Evolutionary conservation across 1,284 basidiomycete genomes (phyloP), one percentile per base, ranked within the genome.

Genomic region (Cutaneotrichosporon sp.): DNA sequence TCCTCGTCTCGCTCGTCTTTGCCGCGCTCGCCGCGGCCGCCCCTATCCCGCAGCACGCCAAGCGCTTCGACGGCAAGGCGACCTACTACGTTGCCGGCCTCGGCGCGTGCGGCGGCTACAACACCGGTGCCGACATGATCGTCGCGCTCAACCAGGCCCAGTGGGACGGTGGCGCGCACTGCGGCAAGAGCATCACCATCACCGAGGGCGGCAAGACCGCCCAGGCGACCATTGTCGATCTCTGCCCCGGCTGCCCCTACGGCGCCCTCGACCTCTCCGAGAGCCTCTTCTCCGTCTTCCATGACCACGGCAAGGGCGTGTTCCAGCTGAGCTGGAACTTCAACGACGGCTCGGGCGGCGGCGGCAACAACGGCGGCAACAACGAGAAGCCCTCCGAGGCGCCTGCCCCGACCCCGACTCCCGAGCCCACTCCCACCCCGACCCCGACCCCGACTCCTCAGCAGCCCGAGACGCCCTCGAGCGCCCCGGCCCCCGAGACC

Each of bases 201-300:
- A 79, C 82, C 4, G 86, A 84, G 74, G 27, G 43, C 18, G 89
- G 88, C 66, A 87, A 86, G 75, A 83, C 84, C 3, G 81, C 85
- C 11, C 69, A 74, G 18, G 91, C 90, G 2, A 81, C 77, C 9
- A 85, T 93, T 67, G 83, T 83, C 70, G 90, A 92, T 76, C 82
- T 84, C 83, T 80, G 76, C 63, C 77, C 78, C 4, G 64, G 61
- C 25, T 79, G 78, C 62, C 59, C 59, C 2, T 83, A 77, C 47
- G 87, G 85, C 38, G 90, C 85, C 46, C 85, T 97, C 60, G 93
- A 97, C 81, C 82, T 95, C 64, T 89, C 89, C 25, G 74, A 78
- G 13, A 84, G 87, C 56, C 85, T 97, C 47, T 97, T 97, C 82
- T 54, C 62, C n/a, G 60, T 71, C 60, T 80, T 81, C 64, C 74